These are phyloP conservation scores for Penicillium pulvis DNA, from an alignment of 495 filamentous ascomycete genomes.

Conservation along the genomic window DNA sequence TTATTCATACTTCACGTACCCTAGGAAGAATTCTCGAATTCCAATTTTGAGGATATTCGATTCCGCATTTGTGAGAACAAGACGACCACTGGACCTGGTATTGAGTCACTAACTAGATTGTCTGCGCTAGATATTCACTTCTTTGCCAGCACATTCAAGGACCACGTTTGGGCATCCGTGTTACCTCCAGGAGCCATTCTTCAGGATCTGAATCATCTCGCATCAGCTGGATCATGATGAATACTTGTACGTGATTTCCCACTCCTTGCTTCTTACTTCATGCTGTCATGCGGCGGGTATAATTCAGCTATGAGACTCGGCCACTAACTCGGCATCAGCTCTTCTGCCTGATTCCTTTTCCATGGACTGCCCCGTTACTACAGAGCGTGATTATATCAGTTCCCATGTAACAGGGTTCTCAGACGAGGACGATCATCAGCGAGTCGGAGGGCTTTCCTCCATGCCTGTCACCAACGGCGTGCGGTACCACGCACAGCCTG, in stretches of 20 bases:
- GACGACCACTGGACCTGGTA: conserved; percentile 1
- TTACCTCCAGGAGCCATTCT: conserved; percentile 20
- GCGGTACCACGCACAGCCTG: conserved; percentile 48
- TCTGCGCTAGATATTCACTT: conserved; percentile 20
- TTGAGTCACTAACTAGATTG: conserved; percentile 21
- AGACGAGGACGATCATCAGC: conserved; percentile 47
- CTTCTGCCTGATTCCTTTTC: conserved; percentile 41
- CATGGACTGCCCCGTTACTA: conserved; percentile 42
- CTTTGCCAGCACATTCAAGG: conserved; percentile 18
- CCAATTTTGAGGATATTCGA: neutral
- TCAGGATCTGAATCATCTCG: conserved; percentile 28
- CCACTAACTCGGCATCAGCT: conserved; percentile 28
- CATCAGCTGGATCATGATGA: conserved; percentile 31
- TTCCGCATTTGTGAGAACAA: conserved; percentile 6
- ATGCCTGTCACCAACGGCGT: conserved; percentile 50
- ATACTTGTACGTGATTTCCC: conserved; percentile 28
- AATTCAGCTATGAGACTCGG: conserved; percentile 9
- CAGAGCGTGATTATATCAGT: conserved; percentile 45
- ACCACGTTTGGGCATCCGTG: conserved; percentile 22
- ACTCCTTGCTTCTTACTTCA: neutral
- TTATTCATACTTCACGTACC: neutral
- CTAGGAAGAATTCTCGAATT: neutral
- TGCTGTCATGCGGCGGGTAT: neutral
- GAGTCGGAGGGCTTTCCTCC: conserved; percentile 46
- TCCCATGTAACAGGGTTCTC: conserved; percentile 39